Base-by-base conservation (phyloP, 1,284 basidiomycete species). In the Ustilago sp. region DNA sequence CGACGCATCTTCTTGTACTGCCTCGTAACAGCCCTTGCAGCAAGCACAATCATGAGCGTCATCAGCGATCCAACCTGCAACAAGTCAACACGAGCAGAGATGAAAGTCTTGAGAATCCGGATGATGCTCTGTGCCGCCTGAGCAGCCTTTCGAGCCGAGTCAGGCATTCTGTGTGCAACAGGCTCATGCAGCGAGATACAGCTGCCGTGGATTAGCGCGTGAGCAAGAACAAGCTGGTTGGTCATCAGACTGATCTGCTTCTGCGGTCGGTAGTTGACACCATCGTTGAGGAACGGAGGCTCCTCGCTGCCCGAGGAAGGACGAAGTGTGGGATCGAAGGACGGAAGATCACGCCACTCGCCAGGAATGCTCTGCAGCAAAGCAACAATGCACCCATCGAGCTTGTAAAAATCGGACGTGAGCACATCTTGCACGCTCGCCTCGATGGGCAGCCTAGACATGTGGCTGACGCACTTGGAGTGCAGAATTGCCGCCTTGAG, bases 161-260 rank as follows among this genome's bases (percentile, higher is more conserved):
- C 72, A 8, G 61, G 47, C 43, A 74, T 55, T 13, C 64, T 61
- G 23, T 67, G 64, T 19, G 76, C 72, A 11, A 81, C 66, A 12
- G 79, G 79, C 50, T 79, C 76, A 62, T 81, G 79, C 19, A 81
- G 62, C 45, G 68, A 58, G 34, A 81, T 72, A 45, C 51, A 72
- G 52, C 64, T 67, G 56, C 73, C 68, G 58, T 77, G 63, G 51
- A 74, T 71, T 35, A 76, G 47, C 12, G 64, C 66, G 32, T 79
- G 71, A 17, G 77, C 74, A 47, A 75, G 39, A 32, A 81, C 71
- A 6, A 75, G 68, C 62, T 71, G 66, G 41, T 63, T 66, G 15
- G 68, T 81, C 79, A 68, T 76, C n/a, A 62, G 39, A 36, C 63
- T 65, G 59, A 73, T 68, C 73, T 71, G 70, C 65, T 73, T 77